Evolutionary conservation across 371 early-diverging fungal genomes (phyloP).

Genomic region (Haplosporangium sp.): DNA sequence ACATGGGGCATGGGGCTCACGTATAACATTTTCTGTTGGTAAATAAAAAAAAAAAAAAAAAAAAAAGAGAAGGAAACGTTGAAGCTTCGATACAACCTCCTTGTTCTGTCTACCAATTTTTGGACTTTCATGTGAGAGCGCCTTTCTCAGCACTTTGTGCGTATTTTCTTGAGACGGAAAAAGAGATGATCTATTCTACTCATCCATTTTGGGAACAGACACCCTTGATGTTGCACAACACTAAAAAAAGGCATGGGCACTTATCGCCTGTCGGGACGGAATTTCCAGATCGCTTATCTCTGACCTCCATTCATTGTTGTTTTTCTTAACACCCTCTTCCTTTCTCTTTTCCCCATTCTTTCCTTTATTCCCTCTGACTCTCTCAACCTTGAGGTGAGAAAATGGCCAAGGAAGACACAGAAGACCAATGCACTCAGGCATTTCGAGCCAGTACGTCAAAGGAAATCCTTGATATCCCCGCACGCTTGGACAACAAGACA

Average conservation of each 20-base stretch:
- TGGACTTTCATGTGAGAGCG: background rate
- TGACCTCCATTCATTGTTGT: background rate
- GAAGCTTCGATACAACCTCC: too few relatives aligned
- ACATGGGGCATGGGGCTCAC: too few relatives aligned
- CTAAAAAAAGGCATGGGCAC: background rate
- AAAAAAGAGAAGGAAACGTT: too few relatives aligned
- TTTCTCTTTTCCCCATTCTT: background rate
- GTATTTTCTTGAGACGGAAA: background rate
- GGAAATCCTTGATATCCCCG: conserved; percentile 6
- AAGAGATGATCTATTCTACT: background rate
- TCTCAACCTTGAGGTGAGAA: background rate
- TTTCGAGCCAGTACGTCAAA: background rate
- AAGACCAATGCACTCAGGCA: background rate
- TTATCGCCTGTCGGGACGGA: background rate
- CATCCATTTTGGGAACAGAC: background rate
- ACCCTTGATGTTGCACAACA: background rate
- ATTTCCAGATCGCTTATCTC: background rate
- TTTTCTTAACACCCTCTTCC: background rate
- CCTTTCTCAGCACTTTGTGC: background rate
- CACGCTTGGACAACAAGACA: conserved; percentile 15
- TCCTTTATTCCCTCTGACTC: background rate
- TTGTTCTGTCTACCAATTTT: background rate
- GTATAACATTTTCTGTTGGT: too few relatives aligned
- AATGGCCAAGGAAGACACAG: background rate
- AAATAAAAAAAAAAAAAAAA: too few relatives aligned